Conservation (phyloP, 2,329 filamentous ascomycete species). For the Leptographium galeiforme region DNA sequence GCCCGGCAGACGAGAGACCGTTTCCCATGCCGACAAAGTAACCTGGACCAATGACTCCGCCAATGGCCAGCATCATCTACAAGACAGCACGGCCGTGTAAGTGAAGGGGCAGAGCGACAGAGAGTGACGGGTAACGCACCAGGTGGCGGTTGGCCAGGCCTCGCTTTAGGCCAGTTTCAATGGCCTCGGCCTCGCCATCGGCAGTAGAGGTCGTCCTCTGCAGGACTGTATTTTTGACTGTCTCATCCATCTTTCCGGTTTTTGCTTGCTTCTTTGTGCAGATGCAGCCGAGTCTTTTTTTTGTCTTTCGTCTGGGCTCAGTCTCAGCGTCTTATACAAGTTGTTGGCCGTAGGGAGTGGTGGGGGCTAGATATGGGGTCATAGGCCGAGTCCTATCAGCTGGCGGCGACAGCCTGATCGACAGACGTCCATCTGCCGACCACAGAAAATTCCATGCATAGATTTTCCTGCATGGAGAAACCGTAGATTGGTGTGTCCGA, state of each 20-base stretch:
- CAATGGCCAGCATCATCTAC: constrained; percentile 1
- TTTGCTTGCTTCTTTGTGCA: neutral
- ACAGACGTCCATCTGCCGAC: neutral
- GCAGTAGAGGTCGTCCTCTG: neutral
- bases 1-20: neutral
- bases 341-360: neutral
- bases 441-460: neutral
- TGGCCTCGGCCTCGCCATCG: neutral
- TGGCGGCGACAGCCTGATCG: neutral
- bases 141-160: neutral
- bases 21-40: neutral
- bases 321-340: neutral
- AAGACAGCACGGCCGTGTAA: neutral
- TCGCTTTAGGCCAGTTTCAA: neutral
- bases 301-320: neutral
- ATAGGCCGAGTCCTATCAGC: neutral
- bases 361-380: neutral
- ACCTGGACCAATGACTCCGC: neutral
- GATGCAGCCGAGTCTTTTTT: neutral
- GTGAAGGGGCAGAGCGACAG: neutral
- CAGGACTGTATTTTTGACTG: neutral
- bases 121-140: neutral
- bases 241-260: neutral
- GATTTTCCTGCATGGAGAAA: neutral
- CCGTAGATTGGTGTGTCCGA: neutral